These are phyloP conservation scores for Ramularia endophylla DNA, from an alignment of 2,329 filamentous ascomycete genomes.

Conservation along the genomic window DNA sequence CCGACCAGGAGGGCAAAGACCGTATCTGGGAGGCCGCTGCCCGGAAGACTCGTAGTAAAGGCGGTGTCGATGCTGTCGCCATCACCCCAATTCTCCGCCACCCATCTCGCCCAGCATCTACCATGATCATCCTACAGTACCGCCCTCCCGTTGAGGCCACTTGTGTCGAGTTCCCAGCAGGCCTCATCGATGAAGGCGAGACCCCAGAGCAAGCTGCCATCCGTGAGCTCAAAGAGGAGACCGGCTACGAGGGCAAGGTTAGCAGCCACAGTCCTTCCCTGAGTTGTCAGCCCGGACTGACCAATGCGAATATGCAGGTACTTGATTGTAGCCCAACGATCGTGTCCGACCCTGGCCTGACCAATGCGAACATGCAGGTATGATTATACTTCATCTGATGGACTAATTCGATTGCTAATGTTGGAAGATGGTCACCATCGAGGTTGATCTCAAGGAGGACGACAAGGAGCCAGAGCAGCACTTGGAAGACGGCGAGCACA, in stretches of 20 bases:
- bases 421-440: constrained; percentile 48
- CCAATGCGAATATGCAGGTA: constrained; percentile 32
- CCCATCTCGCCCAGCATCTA: constrained; percentile 41
- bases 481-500: constrained; percentile 57
- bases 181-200: constrained; percentile 54
- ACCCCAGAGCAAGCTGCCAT: constrained; percentile 51
- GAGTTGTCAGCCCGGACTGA: constrained; percentile 53
- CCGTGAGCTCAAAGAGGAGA: constrained; percentile 57
- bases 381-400: constrained; percentile 3
- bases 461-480: constrained; percentile 52
- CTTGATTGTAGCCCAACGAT: constrained; percentile 56
- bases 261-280: constrained; percentile 49
- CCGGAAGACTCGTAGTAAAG: constrained; percentile 48
- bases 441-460: constrained; percentile 48
- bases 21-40: constrained; percentile 47
- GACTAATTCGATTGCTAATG: not conserved
- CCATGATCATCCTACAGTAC: constrained; percentile 54
- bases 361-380: constrained; percentile 54
- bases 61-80: constrained; percentile 55
- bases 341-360: constrained; percentile 59
- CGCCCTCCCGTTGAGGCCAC: constrained; percentile 54
- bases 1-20: constrained; percentile 36
- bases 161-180: constrained; percentile 56
- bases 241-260: constrained; percentile 52
- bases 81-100: constrained; percentile 51